Evolutionary conservation across 1,139 yeast species (phyloP), one percentile per base, ranked within the genome.

Genomic region (Sugiyamaella paludigena): DNA sequence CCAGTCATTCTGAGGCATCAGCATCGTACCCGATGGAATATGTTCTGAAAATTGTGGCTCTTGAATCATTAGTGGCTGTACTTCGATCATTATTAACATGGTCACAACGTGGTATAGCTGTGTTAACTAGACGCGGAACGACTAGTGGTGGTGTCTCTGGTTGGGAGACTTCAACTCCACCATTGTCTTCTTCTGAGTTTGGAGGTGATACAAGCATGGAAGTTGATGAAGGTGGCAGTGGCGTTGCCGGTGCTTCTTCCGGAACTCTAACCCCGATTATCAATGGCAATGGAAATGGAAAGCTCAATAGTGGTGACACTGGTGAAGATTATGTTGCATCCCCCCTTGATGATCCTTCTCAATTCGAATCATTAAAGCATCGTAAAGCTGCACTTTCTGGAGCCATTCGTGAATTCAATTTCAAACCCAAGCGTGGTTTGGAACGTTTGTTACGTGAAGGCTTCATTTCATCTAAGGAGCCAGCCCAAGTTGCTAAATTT

Each of bases 361-460:
- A 88, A 65, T 92, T 92, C 67, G 97, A 92, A 59, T 81, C 76
- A 44, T 77, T 84, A 58, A 94, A 94, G 63, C 87, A 83, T 59
- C 77, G 94, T 49, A 94, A 94, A 64, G 88, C 86, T 36, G 85
- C 85, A 1, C 73, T 91, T 36, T 75, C 85, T 36, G 94, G 86
- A 57, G 94, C 94, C 47, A 78, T 88, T 9, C 78, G 78, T 51
- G 81, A 82, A 52, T 94, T 94, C 71, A 89, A 89, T 62, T 85
- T 76, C 66, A 87, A 87, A 58, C 95, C 97, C 1, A 84, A 86
- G 60, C 82, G 78, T 49, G 98, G 98, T 2, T 71, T 94, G 43
- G 73, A 76, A 32, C 76, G 73, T 48, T 75, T 92, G 52, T 60
- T 86, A 19, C 76, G 75, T 15, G 74, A 81, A 48, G 83, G 84